phyloP scores from a whole-genome alignment of 441 rosid genomes.

The Bocquillonia castaneifolia region DNA sequence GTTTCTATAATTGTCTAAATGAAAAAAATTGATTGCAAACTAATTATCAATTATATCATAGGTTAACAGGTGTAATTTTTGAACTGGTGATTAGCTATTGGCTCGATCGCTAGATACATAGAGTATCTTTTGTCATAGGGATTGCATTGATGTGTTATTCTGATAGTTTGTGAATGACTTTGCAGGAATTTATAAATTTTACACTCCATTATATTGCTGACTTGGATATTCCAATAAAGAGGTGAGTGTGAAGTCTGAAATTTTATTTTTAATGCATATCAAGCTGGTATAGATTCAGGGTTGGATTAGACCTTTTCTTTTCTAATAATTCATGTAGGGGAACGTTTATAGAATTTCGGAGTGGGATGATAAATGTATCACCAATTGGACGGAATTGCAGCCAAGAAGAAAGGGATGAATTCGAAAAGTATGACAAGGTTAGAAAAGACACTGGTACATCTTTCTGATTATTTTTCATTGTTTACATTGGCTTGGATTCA shows the following conservation, averaged over 20 bases:
- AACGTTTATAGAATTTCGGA: constrained; percentile 93
- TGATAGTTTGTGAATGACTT: constrained; percentile 24
- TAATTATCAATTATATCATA: not conserved
- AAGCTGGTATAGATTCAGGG: not conserved
- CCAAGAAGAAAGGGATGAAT: constrained; percentile 98
- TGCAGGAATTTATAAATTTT: constrained; percentile 86
- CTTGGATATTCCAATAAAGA: constrained; percentile 95
- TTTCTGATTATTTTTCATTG: constrained; percentile 1
- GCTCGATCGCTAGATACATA: constrained; percentile 6
- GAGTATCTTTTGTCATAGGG: not conserved
- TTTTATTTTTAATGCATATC: constrained; percentile 6
- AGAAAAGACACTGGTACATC: constrained; percentile 10
- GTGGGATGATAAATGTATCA: constrained; percentile 94
- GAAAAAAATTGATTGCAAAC: not conserved
- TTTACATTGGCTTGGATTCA: constrained; percentile 10
- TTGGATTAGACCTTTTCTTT: constrained; percentile 3
- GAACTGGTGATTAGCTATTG: not conserved
- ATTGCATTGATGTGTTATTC: constrained; percentile 7
- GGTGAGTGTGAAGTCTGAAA: constrained; percentile 36
- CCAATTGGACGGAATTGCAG: constrained; percentile 99
- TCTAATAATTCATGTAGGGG: constrained; percentile 49
- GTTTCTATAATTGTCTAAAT: not conserved
- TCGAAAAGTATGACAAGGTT: constrained; percentile 92
- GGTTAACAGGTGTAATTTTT: not conserved
- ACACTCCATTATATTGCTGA: constrained; percentile 88